Conservation (phyloP, 805 yeast genomes). For the Candida orba region DNA sequence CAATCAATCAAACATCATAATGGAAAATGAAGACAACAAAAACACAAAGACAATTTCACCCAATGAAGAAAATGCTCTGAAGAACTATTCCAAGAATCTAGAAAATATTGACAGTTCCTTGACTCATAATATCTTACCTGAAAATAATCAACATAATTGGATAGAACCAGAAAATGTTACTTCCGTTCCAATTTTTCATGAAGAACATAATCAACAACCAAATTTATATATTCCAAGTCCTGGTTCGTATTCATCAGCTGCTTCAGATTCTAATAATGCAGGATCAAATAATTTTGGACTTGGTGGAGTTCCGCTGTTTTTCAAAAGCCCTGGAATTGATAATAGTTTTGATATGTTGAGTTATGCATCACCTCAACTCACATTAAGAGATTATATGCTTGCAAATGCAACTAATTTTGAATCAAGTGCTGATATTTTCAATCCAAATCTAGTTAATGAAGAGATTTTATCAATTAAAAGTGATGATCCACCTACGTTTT, state of each 20-base stretch:
- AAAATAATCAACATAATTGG: background rate
- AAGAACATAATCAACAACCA: background rate
- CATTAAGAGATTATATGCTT: conserved; percentile 34
- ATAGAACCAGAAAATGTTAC: background rate
- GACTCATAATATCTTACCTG: background rate
- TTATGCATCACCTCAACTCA: conserved; percentile 27
- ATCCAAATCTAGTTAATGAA: background rate
- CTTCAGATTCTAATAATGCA: background rate
- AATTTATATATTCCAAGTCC: background rate
- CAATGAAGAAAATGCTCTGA: background rate
- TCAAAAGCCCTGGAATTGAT: conserved; percentile 5
- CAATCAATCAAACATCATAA: too few species aligned
- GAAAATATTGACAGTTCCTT: conserved; percentile 4
- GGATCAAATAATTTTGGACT: background rate
- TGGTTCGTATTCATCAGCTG: background rate
- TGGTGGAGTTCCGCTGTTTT: background rate
- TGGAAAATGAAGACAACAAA: background rate
- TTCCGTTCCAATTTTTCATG: background rate
- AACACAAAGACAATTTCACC: background rate
- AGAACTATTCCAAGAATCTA: conserved; percentile 1
- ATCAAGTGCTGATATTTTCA: conserved; percentile 2
- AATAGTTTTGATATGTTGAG: conserved; percentile 18
- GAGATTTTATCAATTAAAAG: background rate
- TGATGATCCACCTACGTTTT: conserved; percentile 11
- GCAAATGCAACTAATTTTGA: conserved; percentile 26